These are phyloP conservation scores for Sporothrix pallida DNA, from an alignment of 2,329 filamentous ascomycete species.

Conservation along the genomic window DNA sequence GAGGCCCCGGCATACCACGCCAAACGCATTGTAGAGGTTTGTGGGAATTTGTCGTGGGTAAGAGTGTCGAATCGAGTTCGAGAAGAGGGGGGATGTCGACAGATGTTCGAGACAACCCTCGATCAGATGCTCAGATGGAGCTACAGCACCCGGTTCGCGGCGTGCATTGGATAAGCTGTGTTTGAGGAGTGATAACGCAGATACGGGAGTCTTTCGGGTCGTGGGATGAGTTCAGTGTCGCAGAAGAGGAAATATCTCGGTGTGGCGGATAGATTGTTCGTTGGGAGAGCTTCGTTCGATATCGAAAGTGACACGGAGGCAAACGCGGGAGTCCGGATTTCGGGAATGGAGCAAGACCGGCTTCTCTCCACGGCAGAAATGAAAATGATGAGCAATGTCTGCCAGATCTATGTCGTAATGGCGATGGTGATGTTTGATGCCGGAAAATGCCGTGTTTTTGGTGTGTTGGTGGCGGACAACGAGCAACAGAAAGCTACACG, in stretches of 20 bases:
- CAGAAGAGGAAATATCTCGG: background rate
- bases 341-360: slow-evolving; percentile 14
- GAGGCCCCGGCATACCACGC: slow-evolving; percentile 72
- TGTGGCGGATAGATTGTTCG: background rate
- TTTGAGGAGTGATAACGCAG: background rate
- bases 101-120: slow-evolving; percentile 5
- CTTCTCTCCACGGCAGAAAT: slow-evolving; percentile 19
- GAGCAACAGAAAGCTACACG: slow-evolving; percentile 15
- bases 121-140: slow-evolving; percentile 27
- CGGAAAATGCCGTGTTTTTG: background rate
- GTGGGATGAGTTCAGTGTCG: background rate
- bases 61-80: background rate
- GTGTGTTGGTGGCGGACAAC: background rate
- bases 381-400: background rate
- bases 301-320: background rate
- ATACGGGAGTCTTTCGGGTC: background rate
- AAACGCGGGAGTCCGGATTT: background rate
- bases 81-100: background rate
- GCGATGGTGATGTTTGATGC: background rate
- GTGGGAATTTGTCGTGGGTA: background rate
- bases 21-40: slow-evolving; percentile 58
- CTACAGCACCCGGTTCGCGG: slow-evolving; percentile 21
- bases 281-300: background rate
- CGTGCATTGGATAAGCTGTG: slow-evolving; percentile 26
- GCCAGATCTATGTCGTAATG: too few species aligned